Conservation (phyloP, 345 rosid species). For the Aquilaria sinensis region DNA sequence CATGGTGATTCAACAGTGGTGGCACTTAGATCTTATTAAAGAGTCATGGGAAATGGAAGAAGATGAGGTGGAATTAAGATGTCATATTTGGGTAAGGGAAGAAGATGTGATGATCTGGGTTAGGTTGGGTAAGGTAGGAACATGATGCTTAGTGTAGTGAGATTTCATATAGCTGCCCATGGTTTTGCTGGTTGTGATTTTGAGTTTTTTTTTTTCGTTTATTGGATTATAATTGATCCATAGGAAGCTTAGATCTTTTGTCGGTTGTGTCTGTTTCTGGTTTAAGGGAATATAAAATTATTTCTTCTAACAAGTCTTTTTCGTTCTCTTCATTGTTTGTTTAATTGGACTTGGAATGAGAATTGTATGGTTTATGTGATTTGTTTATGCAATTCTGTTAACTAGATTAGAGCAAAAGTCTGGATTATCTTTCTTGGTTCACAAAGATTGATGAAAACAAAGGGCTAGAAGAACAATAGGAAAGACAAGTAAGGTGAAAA, state of each 20-base stretch:
- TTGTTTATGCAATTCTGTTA: constrained; percentile 4
- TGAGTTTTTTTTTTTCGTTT: background rate
- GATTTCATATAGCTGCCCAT: constrained; percentile 34
- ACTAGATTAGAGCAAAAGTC: constrained; percentile 85
- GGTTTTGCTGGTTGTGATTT: constrained; percentile 16
- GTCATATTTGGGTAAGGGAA: constrained; percentile 18
- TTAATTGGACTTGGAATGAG: background rate
- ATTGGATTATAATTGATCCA: constrained; percentile 8
- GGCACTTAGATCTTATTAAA: constrained; percentile 27
- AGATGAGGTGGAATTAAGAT: constrained; percentile 14
- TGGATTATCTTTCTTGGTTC: constrained; percentile 20
- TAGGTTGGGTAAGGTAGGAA: constrained; percentile 5
- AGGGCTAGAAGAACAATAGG: too few species aligned
- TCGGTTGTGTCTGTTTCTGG: constrained; percentile 11
- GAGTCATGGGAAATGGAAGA: constrained; percentile 31
- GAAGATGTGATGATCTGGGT: constrained; percentile 5
- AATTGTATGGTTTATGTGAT: background rate
- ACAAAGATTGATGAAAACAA: too few species aligned
- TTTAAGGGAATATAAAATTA: constrained; percentile 22
- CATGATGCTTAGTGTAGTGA: constrained; percentile 18
- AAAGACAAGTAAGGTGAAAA: too few species aligned
- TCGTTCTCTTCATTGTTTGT: background rate
- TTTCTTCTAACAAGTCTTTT: constrained; percentile 76
- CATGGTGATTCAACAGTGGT: constrained; percentile 20
- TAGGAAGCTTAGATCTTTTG: constrained; percentile 23